phyloP scores from a whole-genome alignment of 805 yeast species.

The Candida maris region DNA sequence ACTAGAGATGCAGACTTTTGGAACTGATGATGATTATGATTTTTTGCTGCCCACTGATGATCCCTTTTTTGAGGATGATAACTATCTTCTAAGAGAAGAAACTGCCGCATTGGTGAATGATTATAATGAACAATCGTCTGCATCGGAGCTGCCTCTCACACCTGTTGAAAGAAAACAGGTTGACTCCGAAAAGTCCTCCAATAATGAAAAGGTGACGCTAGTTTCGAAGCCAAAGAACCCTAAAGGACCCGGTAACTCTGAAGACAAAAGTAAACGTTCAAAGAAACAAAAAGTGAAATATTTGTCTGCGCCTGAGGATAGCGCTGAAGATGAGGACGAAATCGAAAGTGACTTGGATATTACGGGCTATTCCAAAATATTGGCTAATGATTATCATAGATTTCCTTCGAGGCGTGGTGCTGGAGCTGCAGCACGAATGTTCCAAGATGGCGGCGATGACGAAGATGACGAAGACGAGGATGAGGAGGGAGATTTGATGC shows the following conservation, averaged over 20 bases:
- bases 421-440: slow-evolving; percentile 14
- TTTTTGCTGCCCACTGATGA: slow-evolving; percentile 26
- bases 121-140: slow-evolving; percentile 29
- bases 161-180: neutral
- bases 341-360: slow-evolving; percentile 34
- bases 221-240: slow-evolving; percentile 1
- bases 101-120: slow-evolving; percentile 42
- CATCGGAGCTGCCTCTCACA: neutral
- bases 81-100: slow-evolving; percentile 37
- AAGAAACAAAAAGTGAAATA: slow-evolving; percentile 26
- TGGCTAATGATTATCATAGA: slow-evolving; percentile 20
- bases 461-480: slow-evolving; percentile 27
- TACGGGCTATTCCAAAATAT: slow-evolving; percentile 26
- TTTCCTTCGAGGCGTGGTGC: slow-evolving; percentile 17
- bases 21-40: slow-evolving; percentile 33
- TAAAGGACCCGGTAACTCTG: slow-evolving; percentile 7
- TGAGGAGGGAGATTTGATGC: slow-evolving; percentile 53
- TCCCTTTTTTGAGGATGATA: slow-evolving; percentile 46
- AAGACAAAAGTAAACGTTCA: slow-evolving; percentile 9
- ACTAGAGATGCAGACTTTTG: slow-evolving; percentile 32
- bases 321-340: slow-evolving; percentile 39
- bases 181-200: neutral
- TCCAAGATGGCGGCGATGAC: slow-evolving; percentile 13
- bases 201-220: slow-evolving; percentile 3
- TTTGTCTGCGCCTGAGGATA: slow-evolving; percentile 42